Percentiles rank a stretch among this genome's conserved stretches.
Evolutionary conservation across 768 basidiomycete genomes (phyloP).

Genomic region (Infundibulicybe gibba): DNA sequence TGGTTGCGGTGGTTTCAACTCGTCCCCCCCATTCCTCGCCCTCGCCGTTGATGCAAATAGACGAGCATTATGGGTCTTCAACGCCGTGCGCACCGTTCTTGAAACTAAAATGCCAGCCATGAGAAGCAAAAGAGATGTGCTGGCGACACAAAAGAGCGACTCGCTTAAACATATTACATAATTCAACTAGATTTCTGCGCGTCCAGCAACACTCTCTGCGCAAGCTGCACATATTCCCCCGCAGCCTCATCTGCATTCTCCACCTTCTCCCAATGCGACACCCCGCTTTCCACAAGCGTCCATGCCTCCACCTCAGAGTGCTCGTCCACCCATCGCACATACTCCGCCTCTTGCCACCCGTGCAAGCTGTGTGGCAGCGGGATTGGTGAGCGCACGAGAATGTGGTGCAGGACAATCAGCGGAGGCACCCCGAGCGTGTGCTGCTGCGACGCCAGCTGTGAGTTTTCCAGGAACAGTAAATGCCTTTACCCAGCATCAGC

Average conservation of each 20-base stretch:
- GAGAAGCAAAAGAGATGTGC: conserved; percentile 3
- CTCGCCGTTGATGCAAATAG: conserved; percentile 33
- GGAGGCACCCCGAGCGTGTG: conserved; percentile 79
- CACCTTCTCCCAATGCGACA: conserved; percentile 76
- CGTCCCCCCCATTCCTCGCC: conserved; percentile 21
- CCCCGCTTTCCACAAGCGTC: conserved; percentile 75
- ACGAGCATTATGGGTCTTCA: conserved; percentile 24
- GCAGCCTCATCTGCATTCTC: conserved; percentile 48
- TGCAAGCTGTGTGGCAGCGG: conserved; percentile 86
- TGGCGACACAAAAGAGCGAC: too few species aligned
- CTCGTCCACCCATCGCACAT: conserved; percentile 94
- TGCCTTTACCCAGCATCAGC: conserved; percentile 50
- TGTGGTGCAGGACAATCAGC: conserved; percentile 86
- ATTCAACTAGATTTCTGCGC: not conserved
- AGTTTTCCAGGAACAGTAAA: conserved; percentile 84
- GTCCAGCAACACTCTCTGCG: conserved; percentile 59
- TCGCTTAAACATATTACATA: too few species aligned
- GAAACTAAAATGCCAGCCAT: conserved; percentile 26
- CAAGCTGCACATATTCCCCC: conserved; percentile 63
- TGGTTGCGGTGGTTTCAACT: conserved; percentile 53
- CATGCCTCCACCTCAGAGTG: conserved; percentile 79
- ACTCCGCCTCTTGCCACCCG: conserved; percentile 94
- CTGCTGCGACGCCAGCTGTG: conserved; percentile 56
- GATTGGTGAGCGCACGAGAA: conserved; percentile 84
- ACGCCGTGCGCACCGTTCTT: conserved; percentile 26